Evolutionary conservation across 805 yeast species (phyloP).

Genomic region (Candida pseudofarinosa): DNA sequence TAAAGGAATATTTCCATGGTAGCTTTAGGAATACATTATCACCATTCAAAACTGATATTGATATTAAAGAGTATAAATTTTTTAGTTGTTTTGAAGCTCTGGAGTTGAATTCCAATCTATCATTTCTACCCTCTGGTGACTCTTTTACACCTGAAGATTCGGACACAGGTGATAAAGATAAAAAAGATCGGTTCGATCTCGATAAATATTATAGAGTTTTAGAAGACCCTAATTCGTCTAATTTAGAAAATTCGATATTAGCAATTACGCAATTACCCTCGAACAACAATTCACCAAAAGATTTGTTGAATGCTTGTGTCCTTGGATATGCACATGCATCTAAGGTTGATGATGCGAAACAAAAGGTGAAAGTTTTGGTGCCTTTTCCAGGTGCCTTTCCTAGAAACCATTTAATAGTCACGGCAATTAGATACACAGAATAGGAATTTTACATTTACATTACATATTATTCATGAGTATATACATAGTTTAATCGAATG

Average conservation of each 20-base stretch:
- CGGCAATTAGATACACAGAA: constrained; percentile 80
- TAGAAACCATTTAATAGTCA: constrained; percentile 64
- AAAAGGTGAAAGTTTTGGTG: constrained; percentile 63
- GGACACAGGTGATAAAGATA: constrained; percentile 16
- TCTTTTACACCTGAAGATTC: constrained; percentile 32
- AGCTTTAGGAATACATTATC: constrained; percentile 59
- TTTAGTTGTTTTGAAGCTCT: constrained; percentile 52
- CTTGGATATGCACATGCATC: constrained; percentile 74
- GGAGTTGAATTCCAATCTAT: constrained; percentile 31
- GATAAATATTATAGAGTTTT: constrained; percentile 33
- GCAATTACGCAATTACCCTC: constrained; percentile 47
- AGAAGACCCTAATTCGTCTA: constrained; percentile 45
- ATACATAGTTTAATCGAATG: constrained; percentile 53
- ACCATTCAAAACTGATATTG: constrained; percentile 81
- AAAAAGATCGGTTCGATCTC: constrained; percentile 23
- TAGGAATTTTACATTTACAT: constrained; percentile 24
- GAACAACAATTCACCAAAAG: constrained; percentile 41
- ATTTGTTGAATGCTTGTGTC: constrained; percentile 54
- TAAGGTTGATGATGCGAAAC: constrained; percentile 71
- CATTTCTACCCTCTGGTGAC: constrained; percentile 42
- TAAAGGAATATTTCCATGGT: constrained; percentile 90
- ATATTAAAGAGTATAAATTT: constrained; percentile 54
- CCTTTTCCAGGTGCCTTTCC: constrained; percentile 91
- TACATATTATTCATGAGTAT: constrained; percentile 1
- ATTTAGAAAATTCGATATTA: constrained; percentile 70